Base-by-base conservation (phyloP, 352 stramenopile genomes). In the Phytopythium delawarense region DNA sequence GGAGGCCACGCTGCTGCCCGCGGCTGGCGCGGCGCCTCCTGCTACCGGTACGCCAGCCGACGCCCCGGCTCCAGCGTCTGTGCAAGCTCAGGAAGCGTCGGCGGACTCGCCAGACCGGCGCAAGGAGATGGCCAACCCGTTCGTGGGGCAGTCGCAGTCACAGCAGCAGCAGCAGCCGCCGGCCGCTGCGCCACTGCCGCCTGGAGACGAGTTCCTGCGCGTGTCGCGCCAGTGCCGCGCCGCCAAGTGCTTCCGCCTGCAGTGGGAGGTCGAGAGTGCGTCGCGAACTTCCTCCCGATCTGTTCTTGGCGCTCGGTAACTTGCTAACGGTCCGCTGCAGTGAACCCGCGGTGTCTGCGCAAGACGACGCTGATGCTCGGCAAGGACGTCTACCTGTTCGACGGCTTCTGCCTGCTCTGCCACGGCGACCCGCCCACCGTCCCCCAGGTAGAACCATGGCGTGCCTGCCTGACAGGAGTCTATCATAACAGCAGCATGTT, bases 371-470 rank as follows among this genome's bases (percentile, higher is more conserved):
- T 94, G 42, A 68, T 81, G 34, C 72, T 84, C n/a, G 72, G 83
- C 20, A 70, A 76, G 34, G 71, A 72, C 30, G 70, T 89, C 25
- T 92, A 91, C 61, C 62, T 93, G 30, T 96, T 96, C 56, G 87
- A 96, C 53, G 87, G 87, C 39, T 94, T 94, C 62, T 94, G 90
- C 73, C 61, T 96, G 57, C 71, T 96, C 18, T 92, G 76, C 45
- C 85, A 94, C 25, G 70, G 76, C 37, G 70, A 88, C 4, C 73
- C 78, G 11, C 67, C 68, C 1, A 68, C 84, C 11, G 71, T 92
- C 20, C 80, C 84, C 15, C 76, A 85, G 64, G 87, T 92, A 61
- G 53, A 51, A 32, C 2, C 28, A 32, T 7, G 5, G 28, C 5
- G 2, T 32, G 28, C 2, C 28, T 7, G 28, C 5, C 28, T 7